Base-by-base conservation (phyloP, 106 monocot species). In the Chionographis japonica region DNA sequence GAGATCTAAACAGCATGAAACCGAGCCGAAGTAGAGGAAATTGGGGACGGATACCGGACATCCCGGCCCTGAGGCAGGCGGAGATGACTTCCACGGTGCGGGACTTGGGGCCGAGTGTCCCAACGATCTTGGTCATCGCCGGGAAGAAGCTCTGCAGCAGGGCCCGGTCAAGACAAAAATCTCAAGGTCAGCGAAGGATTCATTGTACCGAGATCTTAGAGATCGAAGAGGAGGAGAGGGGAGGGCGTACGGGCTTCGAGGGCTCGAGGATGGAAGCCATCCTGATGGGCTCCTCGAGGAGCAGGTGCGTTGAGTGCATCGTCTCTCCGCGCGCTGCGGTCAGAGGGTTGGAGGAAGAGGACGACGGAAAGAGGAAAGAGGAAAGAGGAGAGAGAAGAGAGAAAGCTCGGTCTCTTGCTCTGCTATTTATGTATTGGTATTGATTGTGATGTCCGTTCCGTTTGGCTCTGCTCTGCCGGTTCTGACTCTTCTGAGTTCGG, bases 231-330 rank as follows among this genome's bases (percentile, higher is more conserved):
- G 4, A 27, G 64, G 6, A 55, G 76, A 51, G 15, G 15, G 19
- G 62, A 56, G 19, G 15, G 55, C 88, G 38, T 59, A 95, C 91
- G 2, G 85, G 65, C 60, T 89, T 95, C 41, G 95, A 95, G 35
- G 91, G 86, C 75, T 95, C 95, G 40, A 95, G 95, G 74, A 95
- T 80, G 75, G 95, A 95, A 12, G 95, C 85, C 95, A 95, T 95
- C 95, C 94, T 78, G 81, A 91, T 95, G 56, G 94, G 95, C 65
- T 95, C 91, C 73, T 95, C 94, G 12, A 95, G 86, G 61, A 95
- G 91, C 1, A 95, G 80, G 49, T 91, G 80, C 14, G 81, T 84
- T 18, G 91, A 76, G 56, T 92, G 91, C 95, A 95, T 95, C 59
- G 76, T 54, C 63, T 42, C 39, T 54, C 37, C 8, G 40, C 62